Conservation (phyloP, 2,329 filamentous ascomycete species). For the Ophiostoma sp. region DNA sequence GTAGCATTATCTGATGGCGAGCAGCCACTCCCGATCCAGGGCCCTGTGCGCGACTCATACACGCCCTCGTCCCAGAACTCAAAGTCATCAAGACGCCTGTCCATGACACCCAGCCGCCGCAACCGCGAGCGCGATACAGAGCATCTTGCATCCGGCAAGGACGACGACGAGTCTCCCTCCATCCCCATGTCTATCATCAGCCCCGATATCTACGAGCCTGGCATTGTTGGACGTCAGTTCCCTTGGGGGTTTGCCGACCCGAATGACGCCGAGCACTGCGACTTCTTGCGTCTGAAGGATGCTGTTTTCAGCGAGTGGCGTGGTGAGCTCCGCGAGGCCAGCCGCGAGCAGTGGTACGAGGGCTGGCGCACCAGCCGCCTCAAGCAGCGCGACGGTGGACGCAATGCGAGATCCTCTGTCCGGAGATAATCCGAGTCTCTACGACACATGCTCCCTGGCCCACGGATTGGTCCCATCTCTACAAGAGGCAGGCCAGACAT, state of each 20-base stretch:
- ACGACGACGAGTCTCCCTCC: slow-evolving; percentile 58
- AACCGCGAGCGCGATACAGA: slow-evolving; percentile 48
- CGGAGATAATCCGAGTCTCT: slow-evolving; percentile 33
- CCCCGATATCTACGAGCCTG: slow-evolving; percentile 82
- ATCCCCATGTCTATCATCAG: slow-evolving; percentile 90
- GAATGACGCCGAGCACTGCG: slow-evolving; percentile 85
- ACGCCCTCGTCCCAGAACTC: slow-evolving; percentile 28
- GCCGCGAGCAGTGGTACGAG: slow-evolving; percentile 90
- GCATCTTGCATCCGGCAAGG: slow-evolving; percentile 37
- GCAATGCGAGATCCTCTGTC: slow-evolving; percentile 30
- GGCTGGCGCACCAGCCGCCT: slow-evolving; percentile 77
- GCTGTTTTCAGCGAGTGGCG: slow-evolving; percentile 93
- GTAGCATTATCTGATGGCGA: slow-evolving; percentile 32
- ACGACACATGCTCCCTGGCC: background rate
- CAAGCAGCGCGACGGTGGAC: slow-evolving; percentile 47
- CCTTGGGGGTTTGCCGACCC: slow-evolving; percentile 97
- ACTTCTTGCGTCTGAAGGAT: slow-evolving; percentile 86
- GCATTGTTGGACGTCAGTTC: slow-evolving; percentile 76
- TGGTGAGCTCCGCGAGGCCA: slow-evolving; percentile 80
- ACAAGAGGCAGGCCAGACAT: background rate
- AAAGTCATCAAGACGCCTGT: slow-evolving; percentile 42
- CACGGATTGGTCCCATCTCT: background rate
- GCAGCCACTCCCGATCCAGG: slow-evolving; percentile 33
- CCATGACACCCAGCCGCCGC: slow-evolving; percentile 43
- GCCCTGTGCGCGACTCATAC: slow-evolving; percentile 26